These are phyloP conservation scores for Termitomyces sp. DNA, from an alignment of 768 basidiomycete species.

Conservation along the genomic window DNA sequence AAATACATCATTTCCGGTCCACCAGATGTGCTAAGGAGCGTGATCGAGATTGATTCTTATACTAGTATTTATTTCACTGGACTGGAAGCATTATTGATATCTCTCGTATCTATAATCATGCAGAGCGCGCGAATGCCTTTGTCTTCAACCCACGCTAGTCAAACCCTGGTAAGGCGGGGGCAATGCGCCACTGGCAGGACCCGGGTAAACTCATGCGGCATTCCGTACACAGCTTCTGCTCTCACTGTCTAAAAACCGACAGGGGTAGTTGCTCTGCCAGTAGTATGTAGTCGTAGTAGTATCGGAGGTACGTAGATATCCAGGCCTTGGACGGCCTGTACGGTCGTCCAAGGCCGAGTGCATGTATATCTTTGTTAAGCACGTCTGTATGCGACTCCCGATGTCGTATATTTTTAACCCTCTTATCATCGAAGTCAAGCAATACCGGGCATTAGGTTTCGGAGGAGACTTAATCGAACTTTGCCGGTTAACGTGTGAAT, in stretches of 20 bases:
- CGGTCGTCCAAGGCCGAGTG: too few relatives aligned
- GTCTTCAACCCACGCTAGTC: not conserved
- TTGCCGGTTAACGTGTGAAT: too few relatives aligned
- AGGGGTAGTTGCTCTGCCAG: too few relatives aligned
- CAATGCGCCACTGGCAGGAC: not conserved
- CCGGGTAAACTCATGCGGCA: not conserved
- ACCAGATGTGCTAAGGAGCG: not conserved
- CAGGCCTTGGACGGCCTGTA: too few relatives aligned
- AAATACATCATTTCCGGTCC: not conserved
- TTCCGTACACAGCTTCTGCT: not conserved
- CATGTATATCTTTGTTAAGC: too few relatives aligned
- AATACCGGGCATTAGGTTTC: too few relatives aligned
- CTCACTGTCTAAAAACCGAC: not conserved
- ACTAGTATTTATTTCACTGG: not conserved
- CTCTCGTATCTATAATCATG: not conserved
- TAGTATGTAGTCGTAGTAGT: too few relatives aligned
- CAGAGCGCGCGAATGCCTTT: not conserved
- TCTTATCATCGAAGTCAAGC: too few relatives aligned
- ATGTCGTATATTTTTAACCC: too few relatives aligned
- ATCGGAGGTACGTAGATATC: too few relatives aligned
- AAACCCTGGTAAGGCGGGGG: not conserved
- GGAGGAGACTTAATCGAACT: too few relatives aligned
- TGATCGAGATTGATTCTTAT: not conserved
- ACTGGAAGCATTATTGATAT: not conserved
- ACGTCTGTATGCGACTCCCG: too few relatives aligned